Base-by-base conservation (phyloP, 768 basidiomycete species). In the Trametes gibbosa region DNA sequence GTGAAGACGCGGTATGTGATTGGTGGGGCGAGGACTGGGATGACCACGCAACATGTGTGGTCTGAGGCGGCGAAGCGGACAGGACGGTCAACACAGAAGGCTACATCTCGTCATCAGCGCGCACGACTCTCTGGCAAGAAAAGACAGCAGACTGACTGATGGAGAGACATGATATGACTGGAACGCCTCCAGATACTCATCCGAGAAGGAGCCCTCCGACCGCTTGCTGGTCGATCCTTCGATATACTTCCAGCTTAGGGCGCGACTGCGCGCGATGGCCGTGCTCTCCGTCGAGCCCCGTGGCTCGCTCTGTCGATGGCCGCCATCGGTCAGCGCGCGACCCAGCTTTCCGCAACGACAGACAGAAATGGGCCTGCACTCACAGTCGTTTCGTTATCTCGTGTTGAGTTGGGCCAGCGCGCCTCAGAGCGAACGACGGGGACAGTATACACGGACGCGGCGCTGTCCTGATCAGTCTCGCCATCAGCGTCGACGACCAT, bases 381-480 rank as follows among this genome's bases (percentile, higher is more conserved):
- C 34, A 49, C 55, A 21, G 27, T 32, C 12, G 39, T 19, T 1
- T 21, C 39, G 5, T 32, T 47, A 12, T 24, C 6, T 17, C 25
- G 39, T 3, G 25, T 23, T 19, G 51, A 27, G 10, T 24, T 19
- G 2, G 50, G 37, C 2, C 10, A 14, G 4, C 37, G 37, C 16
- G 37, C 6, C 2, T 40, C 17, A 5, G 45, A 23, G 3, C 46
- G 7, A 10, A 32, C 29, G 10, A 17, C 23, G 14, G 32, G n/a
- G 3, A 59, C 29, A 7, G 35, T 23, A 17, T 54, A 49, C 8
- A 35, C 40, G 2, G 52, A 49, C 5, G 21, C 52, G 19, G 40
- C 21, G 40, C 53, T 51, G 7, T 60, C 59, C 23, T 60, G 32
- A 19, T 55, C 59, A 10, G 59, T 60, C 34, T 60, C 59, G 17